Evolutionary conservation across 495 filamentous ascomycete species (phyloP).

Genomic region (Oleoguttula mirabilis): DNA sequence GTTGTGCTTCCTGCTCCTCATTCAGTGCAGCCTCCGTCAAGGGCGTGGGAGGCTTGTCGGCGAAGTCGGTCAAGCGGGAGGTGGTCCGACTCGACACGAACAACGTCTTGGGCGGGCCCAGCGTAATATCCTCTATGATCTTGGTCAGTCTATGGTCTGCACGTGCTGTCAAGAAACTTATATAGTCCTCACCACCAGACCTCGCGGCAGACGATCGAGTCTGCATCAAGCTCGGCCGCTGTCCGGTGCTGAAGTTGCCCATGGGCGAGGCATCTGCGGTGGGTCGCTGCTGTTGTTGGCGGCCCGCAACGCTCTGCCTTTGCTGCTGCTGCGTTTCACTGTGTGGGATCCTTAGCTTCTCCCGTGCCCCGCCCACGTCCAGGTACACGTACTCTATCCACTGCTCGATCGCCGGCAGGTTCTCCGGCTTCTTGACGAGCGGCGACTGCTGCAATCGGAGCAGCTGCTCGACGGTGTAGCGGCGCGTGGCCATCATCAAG

Average conservation of each 20-base stretch:
- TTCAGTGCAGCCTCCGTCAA: slow-evolving; percentile 16
- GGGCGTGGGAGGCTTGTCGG: slow-evolving; percentile 13
- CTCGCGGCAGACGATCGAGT: background rate
- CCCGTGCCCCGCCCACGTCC: slow-evolving; percentile 11
- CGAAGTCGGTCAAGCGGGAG: slow-evolving; percentile 9
- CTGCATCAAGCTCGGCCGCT: slow-evolving; percentile 10
- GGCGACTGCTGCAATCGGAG: slow-evolving; percentile 68
- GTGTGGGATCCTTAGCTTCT: slow-evolving; percentile 21
- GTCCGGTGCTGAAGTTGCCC: slow-evolving; percentile 17
- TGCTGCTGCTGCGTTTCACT: slow-evolving; percentile 15
- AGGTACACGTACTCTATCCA: slow-evolving; percentile 81
- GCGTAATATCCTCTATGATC: slow-evolving; percentile 13
- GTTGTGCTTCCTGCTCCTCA: slow-evolving; percentile 13
- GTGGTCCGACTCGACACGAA: slow-evolving; percentile 18
- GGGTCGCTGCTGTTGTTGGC: background rate
- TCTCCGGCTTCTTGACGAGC: slow-evolving; percentile 66
- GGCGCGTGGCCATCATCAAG: slow-evolving; percentile 24
- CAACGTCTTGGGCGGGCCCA: slow-evolving; percentile 13
- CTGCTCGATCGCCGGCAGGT: slow-evolving; percentile 79
- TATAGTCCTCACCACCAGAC: slow-evolving; percentile 12
- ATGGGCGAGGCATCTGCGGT: slow-evolving; percentile 17
- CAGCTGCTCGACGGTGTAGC: slow-evolving; percentile 73
- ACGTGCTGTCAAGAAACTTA: too few species aligned
- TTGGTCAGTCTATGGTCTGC: background rate
- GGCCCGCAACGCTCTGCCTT: slow-evolving; percentile 7